Evolutionary conservation across 2,329 filamentous ascomycete species (phyloP), one percentile per base, ranked within the genome.

Genomic region (Aspergillus flavus): DNA sequence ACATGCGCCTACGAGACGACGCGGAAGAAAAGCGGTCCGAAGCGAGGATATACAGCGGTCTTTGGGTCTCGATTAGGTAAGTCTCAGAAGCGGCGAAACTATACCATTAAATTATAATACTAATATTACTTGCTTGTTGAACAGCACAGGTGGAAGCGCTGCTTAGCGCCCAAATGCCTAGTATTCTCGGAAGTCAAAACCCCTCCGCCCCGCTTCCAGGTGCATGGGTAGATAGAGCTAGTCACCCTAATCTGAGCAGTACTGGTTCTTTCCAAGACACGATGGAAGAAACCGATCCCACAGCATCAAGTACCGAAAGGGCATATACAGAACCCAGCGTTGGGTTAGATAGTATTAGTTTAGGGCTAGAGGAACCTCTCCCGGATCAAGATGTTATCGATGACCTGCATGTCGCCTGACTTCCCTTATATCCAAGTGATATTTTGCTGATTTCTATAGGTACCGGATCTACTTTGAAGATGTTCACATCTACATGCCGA

Each of bases 401-500:
- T 36, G 34, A 36, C 4, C 14, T 36, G 34, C 34, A 36, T 6
- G 34, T 36, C 34, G 1, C 41, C 19, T 6, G 21, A 21, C 7
- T 43, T 19, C 41, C 12, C 41, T 9, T 43, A 21, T 43, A 19
- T 43, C 41, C 19, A 43, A 43, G 19, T 43, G 19, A 5, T 1
- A 36, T 36, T 36, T 14, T 36, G 14, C 34, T 36, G 16, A 36
- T 36, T 3, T 36, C 14, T 7, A 36, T 5, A 93, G 89, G 58
- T 90, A 96, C 72, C 86, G 91, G 70, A 88, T 95, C 32, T 99
- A 91, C 78, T 98, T 98, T 74, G 88, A 93, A 61, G 97, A 96
- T 77, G 86, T 96, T 11, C 92, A 98, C 73, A 89, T 91, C 0
- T 92, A 92, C 0, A 72, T 92, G 61, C 93, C 94, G 19, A 91